Base-by-base conservation (phyloP, 768 basidiomycete genomes). In the Chiua virens region DNA sequence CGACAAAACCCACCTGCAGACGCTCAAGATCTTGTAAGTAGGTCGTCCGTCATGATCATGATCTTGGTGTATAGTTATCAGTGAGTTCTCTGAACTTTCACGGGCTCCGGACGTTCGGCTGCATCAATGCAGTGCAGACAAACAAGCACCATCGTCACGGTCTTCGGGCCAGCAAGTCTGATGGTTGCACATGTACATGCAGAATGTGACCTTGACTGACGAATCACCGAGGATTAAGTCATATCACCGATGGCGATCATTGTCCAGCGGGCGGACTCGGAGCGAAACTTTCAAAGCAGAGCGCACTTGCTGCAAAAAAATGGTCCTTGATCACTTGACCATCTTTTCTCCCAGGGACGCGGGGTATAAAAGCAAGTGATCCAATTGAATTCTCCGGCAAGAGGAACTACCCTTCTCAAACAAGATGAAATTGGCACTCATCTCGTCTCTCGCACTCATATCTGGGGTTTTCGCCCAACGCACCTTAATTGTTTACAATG, bases 401-500 rank as follows among this genome's bases (percentile, higher is more conserved):
- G 34, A 21, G 42, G 23, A 21, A 27, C 17, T 44, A 25, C 48
- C n/a, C 32, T 22, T 6, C 49, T 48, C 5, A 15, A 42, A 22
- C 21, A 55, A 18, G 36, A 72, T 67, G 55, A 65, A 56, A 51
- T 50, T 62, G 35, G 38, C 59, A 34, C 49, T 63, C 43, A 47
- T 64, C 27, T 52, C 67, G 20, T 61, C 66, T 32, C 53, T 69
- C 39, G 66, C 65, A 23, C 55, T 75, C 36, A 37, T 68, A 18
- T 67, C 71, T 3, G 53, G 43, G 49, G 68, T 45, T n/a, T 69
- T 71, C 36, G 65, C 71, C n/a, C 81, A 75, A 38, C 78, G 85
- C 30, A 84, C 79, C 23, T 76, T 87, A 55, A 82, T 78, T 0
- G 81, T 81, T 22, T 73, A 74, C 60, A 87, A 87, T 68, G 73